Conservation (phyloP, 2,329 filamentous ascomycete genomes). For the Coniella vitis region DNA sequence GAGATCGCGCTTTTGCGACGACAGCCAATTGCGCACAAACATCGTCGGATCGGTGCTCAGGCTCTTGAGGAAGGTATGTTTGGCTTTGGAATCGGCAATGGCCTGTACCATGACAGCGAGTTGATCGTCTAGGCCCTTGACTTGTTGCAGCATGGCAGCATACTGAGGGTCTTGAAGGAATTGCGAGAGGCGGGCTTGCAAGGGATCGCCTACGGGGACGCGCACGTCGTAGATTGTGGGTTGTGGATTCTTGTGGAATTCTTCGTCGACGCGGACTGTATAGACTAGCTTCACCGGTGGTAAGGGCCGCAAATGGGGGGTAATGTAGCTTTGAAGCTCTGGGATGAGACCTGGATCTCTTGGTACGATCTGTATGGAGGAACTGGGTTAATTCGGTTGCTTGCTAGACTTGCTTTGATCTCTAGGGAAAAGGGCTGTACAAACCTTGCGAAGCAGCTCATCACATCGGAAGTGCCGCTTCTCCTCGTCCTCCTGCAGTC, state of each 20-base stretch:
- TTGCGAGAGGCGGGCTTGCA: constrained; percentile 58
- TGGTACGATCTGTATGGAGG: constrained; percentile 70
- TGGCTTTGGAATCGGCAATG: constrained; percentile 76
- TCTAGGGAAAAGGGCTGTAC: constrained; percentile 18
- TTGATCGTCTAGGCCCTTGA: constrained; percentile 74
- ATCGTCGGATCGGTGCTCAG: constrained; percentile 74
- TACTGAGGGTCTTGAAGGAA: constrained; percentile 65
- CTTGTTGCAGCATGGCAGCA: constrained; percentile 66
- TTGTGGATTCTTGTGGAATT: constrained; percentile 66
- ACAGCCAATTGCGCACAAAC: constrained; percentile 84
- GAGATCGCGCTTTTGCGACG: constrained; percentile 82
- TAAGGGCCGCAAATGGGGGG: constrained; percentile 69
- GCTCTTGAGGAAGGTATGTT: constrained; percentile 78
- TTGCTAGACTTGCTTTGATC: neutral
- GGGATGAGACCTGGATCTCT: constrained; percentile 79
- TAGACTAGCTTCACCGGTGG: constrained; percentile 80
- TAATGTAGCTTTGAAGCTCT: constrained; percentile 72
- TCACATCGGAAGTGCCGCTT: constrained; percentile 90
- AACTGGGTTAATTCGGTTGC: neutral
- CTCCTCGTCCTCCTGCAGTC: constrained; percentile 89
- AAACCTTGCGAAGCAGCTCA: constrained; percentile 68
- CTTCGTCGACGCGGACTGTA: constrained; percentile 86
- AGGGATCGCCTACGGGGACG: constrained; percentile 76
- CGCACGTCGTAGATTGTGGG: constrained; percentile 87
- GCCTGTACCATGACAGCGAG: constrained; percentile 78